A percentile compares a stretch with the other conserved stretches of the same genome.
phyloP scores from a whole-genome alignment of 108 stramenopile genomes.

The Pseudonitzschia delicatissima region DNA sequence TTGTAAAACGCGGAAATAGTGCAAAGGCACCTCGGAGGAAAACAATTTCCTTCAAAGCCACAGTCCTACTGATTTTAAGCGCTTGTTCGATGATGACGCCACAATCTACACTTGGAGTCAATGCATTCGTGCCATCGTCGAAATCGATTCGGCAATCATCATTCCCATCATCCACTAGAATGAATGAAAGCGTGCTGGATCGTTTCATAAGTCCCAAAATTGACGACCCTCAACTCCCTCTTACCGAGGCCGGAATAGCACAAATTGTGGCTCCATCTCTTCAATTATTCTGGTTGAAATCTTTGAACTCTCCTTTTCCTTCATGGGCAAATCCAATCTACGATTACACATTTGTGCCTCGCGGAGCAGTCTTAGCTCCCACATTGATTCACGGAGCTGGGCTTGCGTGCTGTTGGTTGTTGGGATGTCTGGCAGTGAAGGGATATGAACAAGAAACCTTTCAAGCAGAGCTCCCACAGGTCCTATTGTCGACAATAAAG shows the following conservation, averaged over 20 bases:
- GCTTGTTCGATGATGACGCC: neutral
- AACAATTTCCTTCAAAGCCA: too few species aligned
- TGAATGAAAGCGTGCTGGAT: slow-evolving; percentile 17
- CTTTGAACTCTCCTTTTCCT: slow-evolving; percentile 55
- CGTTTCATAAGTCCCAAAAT: slow-evolving; percentile 67
- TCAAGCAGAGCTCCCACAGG: slow-evolving; percentile 45
- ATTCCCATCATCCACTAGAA: neutral
- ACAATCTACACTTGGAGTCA: neutral
- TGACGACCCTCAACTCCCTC: slow-evolving; percentile 71
- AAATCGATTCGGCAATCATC: neutral
- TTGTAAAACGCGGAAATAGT: too few species aligned
- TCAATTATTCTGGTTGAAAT: slow-evolving; percentile 54
- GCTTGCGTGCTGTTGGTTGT: slow-evolving; percentile 69
- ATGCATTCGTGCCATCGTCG: neutral
- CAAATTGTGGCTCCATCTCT: slow-evolving; percentile 75
- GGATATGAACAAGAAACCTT: slow-evolving; percentile 62
- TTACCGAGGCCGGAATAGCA: slow-evolving; percentile 59
- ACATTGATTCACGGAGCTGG: slow-evolving; percentile 78
- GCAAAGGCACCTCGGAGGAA: too few species aligned
- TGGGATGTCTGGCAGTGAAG: slow-evolving; percentile 66
- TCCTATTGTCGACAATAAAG: slow-evolving; percentile 47
- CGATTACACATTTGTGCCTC: slow-evolving; percentile 29
- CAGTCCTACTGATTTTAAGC: neutral
- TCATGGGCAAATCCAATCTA: slow-evolving; percentile 67
- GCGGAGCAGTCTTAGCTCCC: slow-evolving; percentile 74